A percentile compares a stretch with the other conserved stretches of the same genome.
Conservation (phyloP, 169 alveolate species). For the Plasmodium billcollinsi region DNA sequence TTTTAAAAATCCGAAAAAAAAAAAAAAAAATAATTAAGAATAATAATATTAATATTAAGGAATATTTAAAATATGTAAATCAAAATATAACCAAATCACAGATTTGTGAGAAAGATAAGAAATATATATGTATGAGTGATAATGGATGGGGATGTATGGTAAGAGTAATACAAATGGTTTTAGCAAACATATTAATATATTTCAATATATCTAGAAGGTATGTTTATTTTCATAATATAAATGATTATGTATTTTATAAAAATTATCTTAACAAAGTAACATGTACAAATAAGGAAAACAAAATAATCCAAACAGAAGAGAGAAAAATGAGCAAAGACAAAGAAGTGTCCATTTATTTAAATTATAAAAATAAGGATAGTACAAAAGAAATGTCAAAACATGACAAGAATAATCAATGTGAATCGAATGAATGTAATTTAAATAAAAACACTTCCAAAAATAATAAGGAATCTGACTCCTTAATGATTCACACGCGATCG, state of each 20-base stretch:
- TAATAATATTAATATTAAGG: background rate
- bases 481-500: no score
- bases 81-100: slow-evolving; percentile 9
- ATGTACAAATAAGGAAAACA: slow-evolving; percentile 2
- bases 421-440: no score
- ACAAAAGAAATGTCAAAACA: background rate
- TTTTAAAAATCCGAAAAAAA: slow-evolving; percentile 3
- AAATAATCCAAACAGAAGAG: background rate
- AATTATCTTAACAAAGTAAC: slow-evolving; percentile 19
- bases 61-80: slow-evolving; percentile 13
- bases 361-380: background rate
- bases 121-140: slow-evolving; percentile 77
- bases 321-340: background rate
- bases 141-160: slow-evolving; percentile 85
- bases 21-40: background rate
- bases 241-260: slow-evolving; percentile 44
- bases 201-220: slow-evolving; percentile 30
- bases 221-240: slow-evolving; percentile 46
- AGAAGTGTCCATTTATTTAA: background rate
- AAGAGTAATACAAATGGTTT: slow-evolving; percentile 84
- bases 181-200: slow-evolving; percentile 78
- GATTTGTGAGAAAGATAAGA: slow-evolving; percentile 10
- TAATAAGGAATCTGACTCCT: no score
- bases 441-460: no score
- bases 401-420: no score